phyloP scores from a whole-genome alignment of 2,329 filamentous ascomycete genomes.

The Fusarium globosum region DNA sequence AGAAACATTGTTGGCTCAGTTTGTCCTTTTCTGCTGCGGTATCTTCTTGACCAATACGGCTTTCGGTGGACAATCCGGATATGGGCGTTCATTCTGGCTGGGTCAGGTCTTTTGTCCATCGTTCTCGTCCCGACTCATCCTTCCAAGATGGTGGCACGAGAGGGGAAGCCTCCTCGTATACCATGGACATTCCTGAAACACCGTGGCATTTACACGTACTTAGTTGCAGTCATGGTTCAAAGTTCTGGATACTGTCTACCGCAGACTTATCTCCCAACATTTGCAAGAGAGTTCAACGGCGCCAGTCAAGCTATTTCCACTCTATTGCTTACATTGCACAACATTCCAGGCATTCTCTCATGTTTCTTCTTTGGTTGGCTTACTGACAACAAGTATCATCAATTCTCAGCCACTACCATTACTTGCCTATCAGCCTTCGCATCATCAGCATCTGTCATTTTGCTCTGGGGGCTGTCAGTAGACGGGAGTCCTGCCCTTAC shows the following conservation, averaged over 20 bases:
- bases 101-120: neutral
- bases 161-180: neutral
- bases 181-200: neutral
- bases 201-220: neutral
- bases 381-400: neutral
- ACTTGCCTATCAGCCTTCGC: neutral
- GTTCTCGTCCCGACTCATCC: neutral
- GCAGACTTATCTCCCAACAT: neutral
- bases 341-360: neutral
- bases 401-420: neutral
- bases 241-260: neutral
- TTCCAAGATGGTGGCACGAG: neutral
- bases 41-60: neutral
- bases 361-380: conserved; percentile 2
- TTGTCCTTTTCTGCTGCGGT: neutral
- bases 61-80: neutral
- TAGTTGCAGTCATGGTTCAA: neutral
- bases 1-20: neutral
- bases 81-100: neutral
- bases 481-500: neutral
- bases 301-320: neutral
- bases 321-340: neutral
- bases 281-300: neutral
- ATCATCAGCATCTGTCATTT: neutral
- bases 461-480: neutral